Percentiles rank a stretch among this genome's conserved stretches.
Evolutionary conservation across 1,284 basidiomycete genomes (phyloP).

Genomic region (Ceratobasidium sp.): DNA sequence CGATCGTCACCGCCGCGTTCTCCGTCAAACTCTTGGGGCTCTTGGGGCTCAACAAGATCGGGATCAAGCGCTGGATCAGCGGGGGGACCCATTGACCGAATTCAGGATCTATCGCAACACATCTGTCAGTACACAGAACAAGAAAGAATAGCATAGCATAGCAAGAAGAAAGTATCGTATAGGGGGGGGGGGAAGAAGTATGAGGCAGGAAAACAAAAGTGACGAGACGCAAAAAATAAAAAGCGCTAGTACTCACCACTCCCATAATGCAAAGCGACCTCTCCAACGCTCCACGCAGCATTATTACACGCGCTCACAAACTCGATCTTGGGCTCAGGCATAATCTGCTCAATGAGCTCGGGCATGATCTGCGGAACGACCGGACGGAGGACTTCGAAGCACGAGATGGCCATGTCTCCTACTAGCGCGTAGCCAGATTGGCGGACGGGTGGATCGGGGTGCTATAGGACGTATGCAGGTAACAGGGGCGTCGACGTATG

Average conservation of each 20-base stretch:
- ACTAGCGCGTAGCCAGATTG: constrained; percentile 98
- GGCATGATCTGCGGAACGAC: constrained; percentile 91
- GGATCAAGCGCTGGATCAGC: constrained; percentile 89
- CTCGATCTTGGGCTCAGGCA: constrained; percentile 90
- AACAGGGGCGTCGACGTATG: not conserved
- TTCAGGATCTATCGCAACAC: constrained; percentile 71
- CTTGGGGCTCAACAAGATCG: constrained; percentile 91
- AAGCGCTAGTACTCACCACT: constrained; percentile 65
- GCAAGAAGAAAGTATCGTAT: too few relatives aligned
- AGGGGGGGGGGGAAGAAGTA: too few relatives aligned
- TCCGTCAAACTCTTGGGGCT: constrained; percentile 95
- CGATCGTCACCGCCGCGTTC: constrained; percentile 99
- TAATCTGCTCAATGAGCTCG: constrained; percentile 90
- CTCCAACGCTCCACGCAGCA: constrained; percentile 99
- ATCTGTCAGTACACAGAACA: too few relatives aligned
- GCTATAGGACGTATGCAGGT: constrained; percentile 57
- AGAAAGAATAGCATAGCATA: too few relatives aligned
- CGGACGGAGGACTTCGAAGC: constrained; percentile 87
- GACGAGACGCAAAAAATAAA: too few relatives aligned
- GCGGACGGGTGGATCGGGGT: constrained; percentile 94
- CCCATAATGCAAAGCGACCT: constrained; percentile 92
- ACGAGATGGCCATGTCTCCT: constrained; percentile 97
- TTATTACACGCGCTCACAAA: constrained; percentile 99
- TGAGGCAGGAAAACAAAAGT: too few relatives aligned
- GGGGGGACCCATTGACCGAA: constrained; percentile 92